Base-by-base conservation (phyloP, 2,329 filamentous ascomycete species). In the Microcyclosporella mali region DNA sequence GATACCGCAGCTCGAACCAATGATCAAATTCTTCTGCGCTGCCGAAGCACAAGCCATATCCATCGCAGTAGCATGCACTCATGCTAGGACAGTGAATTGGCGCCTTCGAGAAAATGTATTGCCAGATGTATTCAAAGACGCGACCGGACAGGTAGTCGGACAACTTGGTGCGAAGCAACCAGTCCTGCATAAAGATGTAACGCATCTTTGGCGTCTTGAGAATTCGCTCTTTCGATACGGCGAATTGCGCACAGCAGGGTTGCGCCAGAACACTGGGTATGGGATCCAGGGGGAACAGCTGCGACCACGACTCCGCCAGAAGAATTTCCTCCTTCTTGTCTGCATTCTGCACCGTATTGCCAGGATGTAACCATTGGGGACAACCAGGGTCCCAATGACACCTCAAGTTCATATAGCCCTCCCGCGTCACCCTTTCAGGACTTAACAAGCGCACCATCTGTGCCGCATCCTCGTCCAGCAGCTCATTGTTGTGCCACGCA, bases 231-330 rank as follows among this genome's bases (percentile, higher is more conserved):
- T 72, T 64, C 6, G 73, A 77, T 3, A 82, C 61, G 7, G 78
- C 79, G 53, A 83, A 82, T 51, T 83, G 79, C 2, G 75, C 77
- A 55, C 79, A 82, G 58, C 79, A 82, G 3, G 79, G 74, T 50
- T 81, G 77, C 1, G 76, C 71, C 0, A 82, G 68, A 0, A 78
- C 71, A 1, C 55, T 51, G 0, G 72, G 72, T 1, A 74, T 62
- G 9, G 64, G 61, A 38, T 72, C 69, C 4, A 67, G 51, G 1
- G 72, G 71, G 49, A 74, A 74, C 0, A 75, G 52, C 49, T 72
- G 65, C 32, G 61, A 60, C 71, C 70, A 74, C 0, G 62, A 63
- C 30, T 68, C 65, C 1, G 67, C 68, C 4, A 74, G 50, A 2
- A 71, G 45, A 4, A 63, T 50, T 44, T 73, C 67, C 48, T 74